Evolutionary conservation across 257 asterid genomes (phyloP).

Genomic region (Phtheirospermum japonicum): DNA sequence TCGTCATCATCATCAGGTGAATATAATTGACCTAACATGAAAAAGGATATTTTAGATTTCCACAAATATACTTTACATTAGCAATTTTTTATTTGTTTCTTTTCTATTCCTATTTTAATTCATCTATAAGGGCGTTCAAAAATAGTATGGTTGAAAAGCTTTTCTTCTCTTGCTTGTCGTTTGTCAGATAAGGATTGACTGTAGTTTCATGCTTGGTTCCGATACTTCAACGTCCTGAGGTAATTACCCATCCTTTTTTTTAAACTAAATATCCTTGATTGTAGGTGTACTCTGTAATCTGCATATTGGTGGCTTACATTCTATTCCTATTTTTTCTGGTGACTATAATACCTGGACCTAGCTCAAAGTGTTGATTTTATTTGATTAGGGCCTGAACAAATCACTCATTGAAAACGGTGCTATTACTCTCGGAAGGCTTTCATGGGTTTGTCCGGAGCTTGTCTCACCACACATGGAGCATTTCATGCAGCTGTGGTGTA

Average conservation of each 20-base stretch:
- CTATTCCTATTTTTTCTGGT: conserved; percentile 31
- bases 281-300: neutral
- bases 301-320: neutral
- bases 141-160: neutral
- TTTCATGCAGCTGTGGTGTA: conserved; percentile 92
- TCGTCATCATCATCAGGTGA: too few relatives aligned
- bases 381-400: conserved; percentile 69
- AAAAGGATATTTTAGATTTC: too few relatives aligned
- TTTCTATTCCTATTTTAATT: neutral
- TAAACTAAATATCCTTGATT: neutral
- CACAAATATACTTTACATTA: too few relatives aligned
- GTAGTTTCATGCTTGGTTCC: conserved; percentile 82
- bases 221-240: conserved; percentile 92
- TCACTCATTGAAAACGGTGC: conserved; percentile 92
- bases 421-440: conserved; percentile 88
- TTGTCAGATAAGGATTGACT: conserved; percentile 32
- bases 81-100: neutral
- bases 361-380: conserved; percentile 29
- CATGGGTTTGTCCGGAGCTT: conserved; percentile 93
- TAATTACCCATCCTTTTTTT: conserved; percentile 32
- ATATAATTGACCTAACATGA: too few relatives aligned
- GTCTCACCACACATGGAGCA: conserved; percentile 97
- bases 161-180: conserved; percentile 4
- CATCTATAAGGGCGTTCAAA: conserved; percentile 7
- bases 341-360: too few relatives aligned